Base-by-base conservation (phyloP, 1,139 yeast species). In the Sugiyamaella novakii region DNA sequence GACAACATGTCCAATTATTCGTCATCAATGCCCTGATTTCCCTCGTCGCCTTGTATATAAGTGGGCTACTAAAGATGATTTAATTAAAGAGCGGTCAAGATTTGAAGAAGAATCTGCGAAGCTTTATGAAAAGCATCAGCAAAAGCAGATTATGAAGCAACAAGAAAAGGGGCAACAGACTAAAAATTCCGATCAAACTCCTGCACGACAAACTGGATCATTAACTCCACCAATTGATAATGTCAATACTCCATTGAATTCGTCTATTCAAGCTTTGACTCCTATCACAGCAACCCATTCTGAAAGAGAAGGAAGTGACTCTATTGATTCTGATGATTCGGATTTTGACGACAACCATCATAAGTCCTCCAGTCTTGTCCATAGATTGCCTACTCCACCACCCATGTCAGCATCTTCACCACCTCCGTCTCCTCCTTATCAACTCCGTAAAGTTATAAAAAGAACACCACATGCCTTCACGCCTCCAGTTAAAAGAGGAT, bases 11-110 rank as follows among this genome's bases (percentile, higher is more conserved):
- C 68, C 68, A 4, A 49, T 65, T 28, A 55, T 63, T 2, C 54
- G 68, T 2, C 43, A 50, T 28, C 59, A 54, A 31, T 55, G 63
- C 34, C 54, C 50, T 4, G 67, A 63, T 41, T 51, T 51, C 12
- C 66, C 67, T 12, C 54, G 59, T 30, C 58, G 68, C 24, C 54
- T 65, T 15, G 61, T 63, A 12, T 65, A 64, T 55, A 48, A 45
- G 50, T 60, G 52, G 47, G 62, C 51, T 22, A 44, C 50, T 15
- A 40, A 38, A 15, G 54, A 50, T 35, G 52, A 54, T 22, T 36
- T 52, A 14, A 46, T 46, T 10, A 28, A 40, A 14, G 49, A 44
- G 12, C 28, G 42, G 18, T 12, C 34, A 4, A 19, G 30, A 8
- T 43, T 35, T 18, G 46, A 43, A 35, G 21, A 27, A 22, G 41